Conservation (phyloP, 83 land plant genomes). For the Picea engelmannii region DNA sequence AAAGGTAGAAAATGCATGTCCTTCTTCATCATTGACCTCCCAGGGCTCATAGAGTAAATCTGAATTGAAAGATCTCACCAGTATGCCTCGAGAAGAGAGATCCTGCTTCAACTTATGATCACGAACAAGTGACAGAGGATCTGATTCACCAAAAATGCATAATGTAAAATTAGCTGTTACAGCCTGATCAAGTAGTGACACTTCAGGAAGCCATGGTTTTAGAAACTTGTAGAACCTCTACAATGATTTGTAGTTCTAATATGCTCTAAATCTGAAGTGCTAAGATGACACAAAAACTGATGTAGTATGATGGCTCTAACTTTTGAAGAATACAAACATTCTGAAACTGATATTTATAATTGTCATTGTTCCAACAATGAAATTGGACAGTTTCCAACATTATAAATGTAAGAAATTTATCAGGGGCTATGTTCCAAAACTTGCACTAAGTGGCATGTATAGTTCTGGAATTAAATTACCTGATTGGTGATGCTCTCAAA, state of each 20-base stretch:
- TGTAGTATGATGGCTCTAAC: neutral
- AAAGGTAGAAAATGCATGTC: constrained; percentile 67
- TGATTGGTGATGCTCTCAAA: neutral
- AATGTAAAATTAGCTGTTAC: neutral
- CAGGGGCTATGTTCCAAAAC: neutral
- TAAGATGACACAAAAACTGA: neutral
- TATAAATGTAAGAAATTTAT: neutral
- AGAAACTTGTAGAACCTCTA: neutral
- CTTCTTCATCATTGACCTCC: constrained; percentile 75
- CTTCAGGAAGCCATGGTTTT: neutral
- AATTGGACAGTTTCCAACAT: neutral
- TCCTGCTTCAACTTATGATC: constrained; percentile 64
- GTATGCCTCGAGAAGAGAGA: constrained; percentile 50
- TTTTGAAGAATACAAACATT: neutral
- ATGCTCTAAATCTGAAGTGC: neutral
- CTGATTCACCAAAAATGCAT: constrained; percentile 22
- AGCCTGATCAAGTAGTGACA: neutral
- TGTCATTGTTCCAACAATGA: neutral
- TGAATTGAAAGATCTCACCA: constrained; percentile 61
- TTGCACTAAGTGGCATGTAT: neutral
- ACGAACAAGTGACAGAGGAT: constrained; percentile 67
- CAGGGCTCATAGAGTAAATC: constrained; percentile 88
- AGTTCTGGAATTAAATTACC: neutral
- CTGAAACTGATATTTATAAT: neutral
- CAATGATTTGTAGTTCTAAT: neutral